Base-by-base conservation (phyloP, 345 rosid species). In the Lagerstroemia speciosa region DNA sequence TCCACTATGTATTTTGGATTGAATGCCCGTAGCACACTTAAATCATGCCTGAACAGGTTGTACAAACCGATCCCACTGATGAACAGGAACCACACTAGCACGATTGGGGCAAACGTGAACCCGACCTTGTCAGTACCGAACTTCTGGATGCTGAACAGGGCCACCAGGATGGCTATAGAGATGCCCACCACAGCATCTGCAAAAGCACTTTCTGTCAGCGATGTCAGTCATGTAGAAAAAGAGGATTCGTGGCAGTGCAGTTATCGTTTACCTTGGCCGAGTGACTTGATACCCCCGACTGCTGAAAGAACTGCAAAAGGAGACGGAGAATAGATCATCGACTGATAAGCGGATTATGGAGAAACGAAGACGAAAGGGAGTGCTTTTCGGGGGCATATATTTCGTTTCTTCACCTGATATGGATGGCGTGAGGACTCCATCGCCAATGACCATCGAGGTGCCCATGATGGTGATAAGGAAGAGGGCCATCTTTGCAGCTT, bases 381-480 rank as follows among this genome's bases (percentile, higher is more conserved):
- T 22, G 14, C 29, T 26, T 62, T 38, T 34, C 11, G n/a, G 3
- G 19, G 1, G 27, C 27, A 20, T n/a, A 45, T 43, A 3, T 30
- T 22, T 1, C 11, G 8, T 41, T 43, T 34, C 3, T 11, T 16
- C 43, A 89, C 96, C 92, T 71, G 92, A 89, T 65, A 92, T 90
- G 60, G 79, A 77, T 14, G 97, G 96, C 64, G 95, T 88, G 48
- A 93, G 90, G 62, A 93, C 70, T 0, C 97, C 96, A 58, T 93
- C 98, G 1, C 96, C 97, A 2, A 86, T 87, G 32, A 88, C 89
- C 93, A 93, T 88, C 33, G 93, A 85, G 67, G 97, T 88, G 5
- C 90, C 97, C 12, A 87, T 83, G 50, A 90, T 84, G 11, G 95
- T 85, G 45, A 90, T 74, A 1, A 86, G 68, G 77, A 93, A 93